Conservation (phyloP, 257 asterid genomes). For the Echites panduratus region DNA sequence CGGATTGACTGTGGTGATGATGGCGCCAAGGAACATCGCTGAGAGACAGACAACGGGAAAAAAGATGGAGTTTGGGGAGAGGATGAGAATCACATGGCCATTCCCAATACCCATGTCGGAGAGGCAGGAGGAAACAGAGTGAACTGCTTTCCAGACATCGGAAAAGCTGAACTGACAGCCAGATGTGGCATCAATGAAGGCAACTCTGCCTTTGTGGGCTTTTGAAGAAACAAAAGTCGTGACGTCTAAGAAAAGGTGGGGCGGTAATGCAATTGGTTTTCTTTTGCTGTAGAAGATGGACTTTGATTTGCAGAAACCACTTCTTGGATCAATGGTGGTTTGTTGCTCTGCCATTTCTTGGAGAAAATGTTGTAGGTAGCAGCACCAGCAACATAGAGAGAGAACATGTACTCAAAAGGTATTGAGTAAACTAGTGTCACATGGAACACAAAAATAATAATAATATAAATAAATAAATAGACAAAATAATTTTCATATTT, state of each 20-base stretch:
- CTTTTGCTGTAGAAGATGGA: constrained; percentile 83
- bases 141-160: constrained; percentile 63
- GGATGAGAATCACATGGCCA: constrained; percentile 62
- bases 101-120: constrained; percentile 53
- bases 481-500: too few relatives aligned
- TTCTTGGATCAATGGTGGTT: constrained; percentile 30
- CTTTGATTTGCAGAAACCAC: constrained; percentile 56
- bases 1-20: constrained; percentile 79
- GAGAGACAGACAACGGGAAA: constrained; percentile 76
- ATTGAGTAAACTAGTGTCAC: too few relatives aligned
- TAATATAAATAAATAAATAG: too few relatives aligned
- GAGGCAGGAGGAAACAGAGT: constrained; percentile 49
- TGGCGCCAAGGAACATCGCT: constrained; percentile 73
- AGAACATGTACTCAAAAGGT: too few relatives aligned
- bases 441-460: too few relatives aligned
- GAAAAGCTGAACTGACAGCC: constrained; percentile 48
- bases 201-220: constrained; percentile 52
- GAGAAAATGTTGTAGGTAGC: too few relatives aligned
- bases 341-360: neutral
- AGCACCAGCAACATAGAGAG: too few relatives aligned
- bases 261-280: constrained; percentile 50
- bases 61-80: constrained; percentile 63
- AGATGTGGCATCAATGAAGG: constrained; percentile 68
- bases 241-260: constrained; percentile 42
- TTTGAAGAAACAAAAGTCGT: constrained; percentile 80